These are phyloP conservation scores for Aureoboletus auriporus DNA, from an alignment of 768 basidiomycete species.

Conservation along the genomic window DNA sequence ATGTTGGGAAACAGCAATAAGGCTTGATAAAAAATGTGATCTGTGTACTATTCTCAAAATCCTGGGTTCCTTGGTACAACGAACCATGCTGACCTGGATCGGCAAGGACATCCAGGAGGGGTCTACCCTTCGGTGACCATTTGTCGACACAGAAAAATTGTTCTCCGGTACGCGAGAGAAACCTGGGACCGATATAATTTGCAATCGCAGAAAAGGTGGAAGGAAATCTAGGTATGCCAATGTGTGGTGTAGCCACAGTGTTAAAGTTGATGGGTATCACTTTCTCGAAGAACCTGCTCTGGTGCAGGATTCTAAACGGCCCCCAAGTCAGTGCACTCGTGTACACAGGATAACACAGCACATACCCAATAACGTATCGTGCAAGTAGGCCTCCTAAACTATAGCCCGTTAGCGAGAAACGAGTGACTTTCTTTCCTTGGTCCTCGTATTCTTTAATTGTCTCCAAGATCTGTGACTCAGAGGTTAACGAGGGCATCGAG, in stretches of 20 bases:
- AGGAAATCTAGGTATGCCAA: constrained; percentile 66
- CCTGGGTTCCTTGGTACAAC: background rate
- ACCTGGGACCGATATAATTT: constrained; percentile 56
- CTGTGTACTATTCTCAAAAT: constrained; percentile 33
- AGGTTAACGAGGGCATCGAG: constrained; percentile 2
- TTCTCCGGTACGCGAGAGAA: constrained; percentile 77
- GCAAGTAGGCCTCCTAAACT: constrained; percentile 78
- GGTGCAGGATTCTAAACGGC: constrained; percentile 51
- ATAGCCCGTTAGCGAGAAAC: constrained; percentile 77
- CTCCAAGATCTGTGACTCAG: constrained; percentile 44
- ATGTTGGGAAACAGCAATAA: constrained; percentile 63
- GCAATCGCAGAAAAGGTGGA: constrained; percentile 53
- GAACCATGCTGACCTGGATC: constrained; percentile 56
- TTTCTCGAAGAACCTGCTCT: constrained; percentile 65
- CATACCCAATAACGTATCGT: constrained; percentile 71
- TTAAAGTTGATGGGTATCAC: constrained; percentile 77
- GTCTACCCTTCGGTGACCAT: constrained; percentile 63
- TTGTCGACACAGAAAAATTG: constrained; percentile 74
- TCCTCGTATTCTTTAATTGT: constrained; percentile 50
- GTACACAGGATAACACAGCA: background rate
- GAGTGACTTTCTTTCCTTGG: constrained; percentile 55
- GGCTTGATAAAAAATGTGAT: constrained; percentile 71
- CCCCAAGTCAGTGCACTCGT: constrained; percentile 3
- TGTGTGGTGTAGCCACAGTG: constrained; percentile 79
- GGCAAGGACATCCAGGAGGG: constrained; percentile 73